phyloP scores from a whole-genome alignment of 169 alveolate species.

The Plasmodium blacklocki region DNA sequence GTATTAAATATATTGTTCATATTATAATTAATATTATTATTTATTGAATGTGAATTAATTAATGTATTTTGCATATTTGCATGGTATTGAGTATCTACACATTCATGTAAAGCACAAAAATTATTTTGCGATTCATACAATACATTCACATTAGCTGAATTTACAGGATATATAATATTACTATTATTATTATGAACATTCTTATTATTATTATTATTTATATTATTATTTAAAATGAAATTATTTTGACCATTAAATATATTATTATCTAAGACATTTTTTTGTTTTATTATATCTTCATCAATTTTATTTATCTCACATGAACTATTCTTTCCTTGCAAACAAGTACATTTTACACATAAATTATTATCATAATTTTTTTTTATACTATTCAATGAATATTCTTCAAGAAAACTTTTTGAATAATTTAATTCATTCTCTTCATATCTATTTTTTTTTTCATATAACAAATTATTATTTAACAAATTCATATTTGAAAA shows the following conservation, averaged over 20 bases:
- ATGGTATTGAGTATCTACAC: slow-evolving; percentile 39
- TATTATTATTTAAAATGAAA: background rate
- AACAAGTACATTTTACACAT: slow-evolving; percentile 56
- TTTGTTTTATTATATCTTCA: slow-evolving; percentile 3
- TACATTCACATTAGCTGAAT: background rate
- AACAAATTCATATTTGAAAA: slow-evolving; percentile 12
- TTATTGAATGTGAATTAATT: slow-evolving; percentile 1
- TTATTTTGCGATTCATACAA: slow-evolving; percentile 1
- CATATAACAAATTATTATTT: slow-evolving; percentile 7
- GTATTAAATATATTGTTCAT: slow-evolving; percentile 10
- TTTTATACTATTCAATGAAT: slow-evolving; percentile 7
- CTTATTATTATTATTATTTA: background rate
- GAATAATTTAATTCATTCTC: slow-evolving; percentile 27
- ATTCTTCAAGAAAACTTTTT: slow-evolving; percentile 6
- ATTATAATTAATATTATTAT: slow-evolving; percentile 13
- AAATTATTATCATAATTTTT: slow-evolving; percentile 12
- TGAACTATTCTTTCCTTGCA: background rate
- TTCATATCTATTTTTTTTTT: slow-evolving; percentile 10
- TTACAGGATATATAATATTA: background rate
- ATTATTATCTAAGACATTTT: slow-evolving; percentile 10
- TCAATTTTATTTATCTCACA: slow-evolving; percentile 5
- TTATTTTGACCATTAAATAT: background rate
- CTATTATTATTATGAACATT: background rate
- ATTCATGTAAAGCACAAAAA: slow-evolving; percentile 2
- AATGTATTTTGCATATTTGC: slow-evolving; percentile 14